Evolutionary conservation across 352 stramenopile species (phyloP).

Genomic region (Pythium monospermum): DNA sequence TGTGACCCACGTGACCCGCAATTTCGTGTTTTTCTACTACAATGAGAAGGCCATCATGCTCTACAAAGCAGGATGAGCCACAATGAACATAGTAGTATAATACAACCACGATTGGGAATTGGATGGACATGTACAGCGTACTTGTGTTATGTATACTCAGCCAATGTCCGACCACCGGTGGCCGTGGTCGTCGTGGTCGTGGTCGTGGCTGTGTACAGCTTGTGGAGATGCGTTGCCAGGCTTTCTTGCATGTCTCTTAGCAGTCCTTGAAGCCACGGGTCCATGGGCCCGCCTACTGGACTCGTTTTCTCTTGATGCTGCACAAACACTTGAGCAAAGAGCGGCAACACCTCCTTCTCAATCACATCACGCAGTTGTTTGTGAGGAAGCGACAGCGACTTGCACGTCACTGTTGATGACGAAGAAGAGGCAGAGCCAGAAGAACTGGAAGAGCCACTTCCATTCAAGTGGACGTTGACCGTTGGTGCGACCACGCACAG

Average conservation of each 20-base stretch:
- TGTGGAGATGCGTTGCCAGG: conserved; percentile 53
- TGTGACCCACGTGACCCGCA: conserved; percentile 90
- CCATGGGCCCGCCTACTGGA: conserved; percentile 24
- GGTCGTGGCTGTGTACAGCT: conserved; percentile 8
- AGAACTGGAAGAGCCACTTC: background rate
- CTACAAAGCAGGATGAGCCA: conserved; percentile 71
- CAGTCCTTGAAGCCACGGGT: conserved; percentile 57
- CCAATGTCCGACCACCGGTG: too few species aligned
- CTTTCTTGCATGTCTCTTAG: conserved; percentile 67
- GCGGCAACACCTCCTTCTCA: conserved; percentile 58
- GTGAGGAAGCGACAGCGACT: conserved; percentile 22
- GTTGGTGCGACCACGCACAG: conserved; percentile 79
- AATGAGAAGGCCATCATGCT: conserved; percentile 85
- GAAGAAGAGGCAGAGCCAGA: too few species aligned
- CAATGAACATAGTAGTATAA: too few species aligned
- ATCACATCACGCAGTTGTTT: conserved; percentile 53
- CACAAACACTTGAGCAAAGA: conserved; percentile 46
- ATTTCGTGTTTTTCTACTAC: conserved; percentile 92
- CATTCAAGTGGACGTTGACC: conserved; percentile 58
- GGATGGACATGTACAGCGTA: too few species aligned
- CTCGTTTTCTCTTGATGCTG: conserved; percentile 27
- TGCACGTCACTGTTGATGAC: conserved; percentile 28
- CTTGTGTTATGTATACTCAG: too few species aligned
- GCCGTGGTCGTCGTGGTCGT: background rate
- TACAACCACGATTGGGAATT: too few species aligned